phyloP scores from a whole-genome alignment of 2,329 filamentous ascomycete species.

The Xylariaceae sp. region DNA sequence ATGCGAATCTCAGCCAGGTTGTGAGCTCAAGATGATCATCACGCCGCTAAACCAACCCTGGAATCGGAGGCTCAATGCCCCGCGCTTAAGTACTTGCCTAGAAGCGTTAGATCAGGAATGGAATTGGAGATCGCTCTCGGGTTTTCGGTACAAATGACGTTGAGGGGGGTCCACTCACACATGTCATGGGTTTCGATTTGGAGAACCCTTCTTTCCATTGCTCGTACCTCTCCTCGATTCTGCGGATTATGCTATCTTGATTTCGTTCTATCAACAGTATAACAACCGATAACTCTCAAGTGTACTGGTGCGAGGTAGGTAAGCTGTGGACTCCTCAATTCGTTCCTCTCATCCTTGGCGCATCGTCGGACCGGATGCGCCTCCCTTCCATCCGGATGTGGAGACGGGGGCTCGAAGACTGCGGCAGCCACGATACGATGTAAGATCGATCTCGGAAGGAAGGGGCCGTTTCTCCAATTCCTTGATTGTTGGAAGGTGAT shows the following conservation, averaged over 20 bases:
- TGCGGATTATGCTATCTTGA: no score
- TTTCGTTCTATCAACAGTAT: no score
- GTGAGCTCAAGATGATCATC: no score
- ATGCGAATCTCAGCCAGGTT: no score
- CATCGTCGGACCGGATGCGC: not conserved
- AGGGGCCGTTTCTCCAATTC: constrained; percentile 3
- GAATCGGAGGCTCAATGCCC: not conserved
- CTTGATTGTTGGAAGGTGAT: constrained; percentile 7
- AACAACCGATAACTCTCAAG: no score
- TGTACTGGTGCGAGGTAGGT: no score
- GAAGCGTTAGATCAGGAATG: not conserved
- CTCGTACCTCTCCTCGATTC: no score
- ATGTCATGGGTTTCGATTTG: no score
- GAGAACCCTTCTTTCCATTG: no score
- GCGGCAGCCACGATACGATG: not conserved
- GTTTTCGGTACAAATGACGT: not conserved
- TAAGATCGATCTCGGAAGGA: constrained; percentile 18
- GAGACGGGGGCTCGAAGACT: not conserved
- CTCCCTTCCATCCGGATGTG: not conserved
- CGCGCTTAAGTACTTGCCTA: not conserved
- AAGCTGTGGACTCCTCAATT: no score
- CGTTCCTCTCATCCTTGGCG: not conserved
- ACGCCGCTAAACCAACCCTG: not conserved
- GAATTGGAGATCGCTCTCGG: not conserved
- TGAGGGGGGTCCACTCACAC: no score